Conservation (phyloP, 192 early-diverging fungal species). For the Podila minutissima region DNA sequence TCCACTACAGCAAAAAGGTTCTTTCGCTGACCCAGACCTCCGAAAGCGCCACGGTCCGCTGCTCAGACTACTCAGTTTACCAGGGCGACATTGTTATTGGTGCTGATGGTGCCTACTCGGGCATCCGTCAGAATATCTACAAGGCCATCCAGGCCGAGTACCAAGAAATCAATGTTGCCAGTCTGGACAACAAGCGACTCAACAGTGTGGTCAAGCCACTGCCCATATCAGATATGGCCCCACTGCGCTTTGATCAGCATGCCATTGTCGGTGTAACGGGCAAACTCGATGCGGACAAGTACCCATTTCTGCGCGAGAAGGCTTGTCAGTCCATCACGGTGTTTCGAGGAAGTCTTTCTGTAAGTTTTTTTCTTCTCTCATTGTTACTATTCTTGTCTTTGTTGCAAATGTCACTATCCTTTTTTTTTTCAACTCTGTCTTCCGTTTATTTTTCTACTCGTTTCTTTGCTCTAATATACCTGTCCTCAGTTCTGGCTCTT, state of each 20-base stretch:
- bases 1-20: neutral
- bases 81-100: neutral
- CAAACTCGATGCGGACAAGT: slow-evolving; percentile 14
- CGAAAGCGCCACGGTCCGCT: neutral
- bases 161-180: slow-evolving; percentile 1
- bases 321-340: slow-evolving; percentile 21
- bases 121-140: neutral
- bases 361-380: neutral
- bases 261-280: slow-evolving; percentile 24
- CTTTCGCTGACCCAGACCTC: neutral
- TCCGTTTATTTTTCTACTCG: neutral
- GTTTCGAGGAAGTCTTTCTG: slow-evolving; percentile 17
- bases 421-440: neutral
- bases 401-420: neutral
- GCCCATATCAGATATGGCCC: slow-evolving; percentile 18
- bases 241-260: slow-evolving; percentile 36
- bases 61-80: neutral
- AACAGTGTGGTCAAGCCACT: neutral
- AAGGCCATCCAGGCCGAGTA: neutral
- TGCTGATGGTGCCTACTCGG: neutral
- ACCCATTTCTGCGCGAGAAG: slow-evolving; percentile 31
- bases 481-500: slow-evolving; percentile 23
- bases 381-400: neutral
- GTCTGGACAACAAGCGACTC: neutral
- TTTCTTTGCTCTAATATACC: neutral